These are phyloP conservation scores for Colletotrichum limetticola DNA, from an alignment of 2,329 filamentous ascomycete species.

Conservation along the genomic window DNA sequence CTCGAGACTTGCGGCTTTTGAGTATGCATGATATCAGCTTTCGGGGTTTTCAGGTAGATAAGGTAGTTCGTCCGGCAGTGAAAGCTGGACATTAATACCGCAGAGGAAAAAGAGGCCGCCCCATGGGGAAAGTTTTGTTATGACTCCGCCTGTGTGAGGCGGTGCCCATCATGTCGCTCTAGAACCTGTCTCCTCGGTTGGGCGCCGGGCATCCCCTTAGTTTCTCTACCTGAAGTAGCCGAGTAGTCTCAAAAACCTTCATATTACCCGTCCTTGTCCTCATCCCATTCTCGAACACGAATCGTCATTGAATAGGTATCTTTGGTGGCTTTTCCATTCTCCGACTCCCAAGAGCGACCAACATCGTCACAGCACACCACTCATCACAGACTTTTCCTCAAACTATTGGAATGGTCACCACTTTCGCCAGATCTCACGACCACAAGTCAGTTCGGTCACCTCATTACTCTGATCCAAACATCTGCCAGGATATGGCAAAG, in stretches of 20 bases:
- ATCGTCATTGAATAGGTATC: not conserved
- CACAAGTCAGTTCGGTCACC: not conserved
- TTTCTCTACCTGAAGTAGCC: not conserved
- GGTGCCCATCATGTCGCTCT: not conserved
- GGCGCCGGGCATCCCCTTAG: not conserved
- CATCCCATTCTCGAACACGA: not conserved
- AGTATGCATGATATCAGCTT: not conserved
- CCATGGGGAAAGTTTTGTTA: not conserved
- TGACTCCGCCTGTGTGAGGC: not conserved
- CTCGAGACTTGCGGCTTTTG: not conserved
- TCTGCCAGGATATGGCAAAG: conserved; percentile 9
- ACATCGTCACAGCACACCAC: not conserved
- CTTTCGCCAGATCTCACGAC: not conserved
- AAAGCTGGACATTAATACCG: not conserved
- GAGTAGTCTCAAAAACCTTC: not conserved
- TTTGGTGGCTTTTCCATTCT: not conserved
- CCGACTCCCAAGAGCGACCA: not conserved
- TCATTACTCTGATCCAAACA: not conserved
- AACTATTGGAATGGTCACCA: not conserved
- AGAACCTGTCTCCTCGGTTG: not conserved
- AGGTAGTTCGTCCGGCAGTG: not conserved
- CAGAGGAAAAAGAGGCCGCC: not conserved
- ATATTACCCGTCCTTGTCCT: not conserved
- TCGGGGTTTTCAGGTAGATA: not conserved
- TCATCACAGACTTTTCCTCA: not conserved